Conservation (phyloP, 1,139 yeast species). For the Keqinozyma sinolaborantium region DNA sequence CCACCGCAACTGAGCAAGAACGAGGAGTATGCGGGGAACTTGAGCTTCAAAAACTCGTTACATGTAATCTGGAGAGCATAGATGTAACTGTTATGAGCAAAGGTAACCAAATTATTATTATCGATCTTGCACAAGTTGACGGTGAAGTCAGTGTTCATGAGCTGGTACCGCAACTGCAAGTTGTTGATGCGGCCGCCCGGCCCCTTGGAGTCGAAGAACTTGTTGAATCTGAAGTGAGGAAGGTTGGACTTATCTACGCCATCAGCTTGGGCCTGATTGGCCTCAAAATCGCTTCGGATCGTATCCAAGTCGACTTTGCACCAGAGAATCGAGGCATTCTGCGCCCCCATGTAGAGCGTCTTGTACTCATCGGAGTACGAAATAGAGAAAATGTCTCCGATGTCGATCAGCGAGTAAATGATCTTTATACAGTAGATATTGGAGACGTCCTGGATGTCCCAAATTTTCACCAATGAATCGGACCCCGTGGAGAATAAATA, state of each 20-base stretch:
- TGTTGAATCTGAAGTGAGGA: conserved; percentile 81
- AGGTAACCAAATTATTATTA: conserved; percentile 58
- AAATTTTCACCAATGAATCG: conserved; percentile 83
- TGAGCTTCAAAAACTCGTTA: conserved; percentile 17
- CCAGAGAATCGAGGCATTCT: conserved; percentile 85
- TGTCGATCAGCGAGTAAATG: conserved; percentile 78
- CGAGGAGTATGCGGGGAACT: conserved; percentile 15
- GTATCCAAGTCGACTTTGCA: conserved; percentile 33
- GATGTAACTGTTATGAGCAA: conserved; percentile 91
- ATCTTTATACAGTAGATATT: conserved; percentile 48
- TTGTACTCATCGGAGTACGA: conserved; percentile 61
- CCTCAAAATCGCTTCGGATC: neutral
- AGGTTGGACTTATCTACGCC: conserved; percentile 31
- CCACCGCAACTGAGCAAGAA: conserved; percentile 68
- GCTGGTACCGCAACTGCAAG: conserved; percentile 16
- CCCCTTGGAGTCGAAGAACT: conserved; percentile 87
- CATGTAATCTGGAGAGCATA: conserved; percentile 56
- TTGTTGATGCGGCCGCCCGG: conserved; percentile 61
- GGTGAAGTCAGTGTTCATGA: conserved; percentile 1
- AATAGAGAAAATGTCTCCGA: conserved; percentile 89
- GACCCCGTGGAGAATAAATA: conserved; percentile 82
- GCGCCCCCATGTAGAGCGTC: conserved; percentile 82
- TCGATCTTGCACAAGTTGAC: conserved; percentile 61
- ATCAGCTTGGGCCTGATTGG: neutral
- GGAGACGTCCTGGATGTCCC: conserved; percentile 48